A percentile compares a stretch with the other conserved stretches of the same genome.
Conservation (phyloP, 202 grass and related monocot species). For the Zizania palustris region DNA sequence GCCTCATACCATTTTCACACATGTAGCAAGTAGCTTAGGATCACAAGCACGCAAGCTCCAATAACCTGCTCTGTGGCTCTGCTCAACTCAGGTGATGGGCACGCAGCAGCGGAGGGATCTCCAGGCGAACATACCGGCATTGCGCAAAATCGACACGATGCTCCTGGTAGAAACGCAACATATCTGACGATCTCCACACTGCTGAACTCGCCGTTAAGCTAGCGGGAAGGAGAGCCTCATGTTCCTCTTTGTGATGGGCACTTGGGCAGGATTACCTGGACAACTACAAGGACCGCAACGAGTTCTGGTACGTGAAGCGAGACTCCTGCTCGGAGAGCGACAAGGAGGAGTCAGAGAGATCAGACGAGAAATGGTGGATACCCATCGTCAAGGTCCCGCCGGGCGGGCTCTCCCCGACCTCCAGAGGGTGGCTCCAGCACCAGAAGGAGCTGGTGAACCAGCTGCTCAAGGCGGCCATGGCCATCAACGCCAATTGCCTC, state of each 20-base stretch:
- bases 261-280: constrained; percentile 75
- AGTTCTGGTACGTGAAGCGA: constrained; percentile 83
- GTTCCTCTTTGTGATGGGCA: constrained; percentile 6
- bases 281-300: constrained; percentile 73
- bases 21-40: neutral
- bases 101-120: constrained; percentile 90
- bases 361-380: constrained; percentile 94
- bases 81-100: constrained; percentile 64
- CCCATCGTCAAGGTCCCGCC: constrained; percentile 74
- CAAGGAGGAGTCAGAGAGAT: constrained; percentile 48
- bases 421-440: constrained; percentile 65
- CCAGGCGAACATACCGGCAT: constrained; percentile 68
- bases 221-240: neutral
- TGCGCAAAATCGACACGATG: constrained; percentile 80
- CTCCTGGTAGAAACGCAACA: constrained; percentile 55
- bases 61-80: neutral
- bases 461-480: constrained; percentile 95
- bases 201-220: too few species aligned
- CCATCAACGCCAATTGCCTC: constrained; percentile 92
- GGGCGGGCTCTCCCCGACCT: constrained; percentile 55
- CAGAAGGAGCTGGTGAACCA: constrained; percentile 87
- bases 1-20: neutral
- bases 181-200: too few species aligned
- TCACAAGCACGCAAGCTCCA: neutral
- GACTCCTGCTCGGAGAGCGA: constrained; percentile 60